Percentiles rank a stretch among this genome's conserved stretches.
Evolutionary conservation across 768 basidiomycete genomes (phyloP).

Genomic region (Rhizopogon roseolus): DNA sequence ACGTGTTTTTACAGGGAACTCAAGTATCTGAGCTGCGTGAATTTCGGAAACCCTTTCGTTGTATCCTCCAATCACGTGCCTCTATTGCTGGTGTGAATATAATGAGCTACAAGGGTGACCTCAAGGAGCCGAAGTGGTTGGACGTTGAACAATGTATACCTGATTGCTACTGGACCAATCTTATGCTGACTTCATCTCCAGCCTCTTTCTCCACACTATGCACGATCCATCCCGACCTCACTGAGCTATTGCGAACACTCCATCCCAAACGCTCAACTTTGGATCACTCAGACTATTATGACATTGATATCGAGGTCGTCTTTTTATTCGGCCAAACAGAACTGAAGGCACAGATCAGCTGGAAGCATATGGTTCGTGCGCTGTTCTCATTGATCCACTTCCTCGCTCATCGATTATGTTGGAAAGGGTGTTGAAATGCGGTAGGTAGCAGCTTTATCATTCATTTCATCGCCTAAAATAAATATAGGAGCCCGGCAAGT

Average conservation of each 20-base stretch:
- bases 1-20: neutral
- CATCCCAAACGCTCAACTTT: neutral
- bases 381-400: neutral
- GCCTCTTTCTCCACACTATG: no score
- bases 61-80: no score
- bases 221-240: neutral
- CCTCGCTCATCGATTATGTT: neutral
- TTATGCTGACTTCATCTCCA: no score
- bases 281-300: conserved; percentile 13
- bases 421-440: conserved; percentile 28
- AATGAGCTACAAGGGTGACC: no score
- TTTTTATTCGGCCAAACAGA: conserved; percentile 34
- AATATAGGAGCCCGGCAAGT: neutral
- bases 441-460: conserved; percentile 5
- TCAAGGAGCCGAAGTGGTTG: no score
- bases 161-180: no score
- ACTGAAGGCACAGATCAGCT: conserved; percentile 34
- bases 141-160: no score
- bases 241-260: neutral
- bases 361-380: conserved; percentile 29
- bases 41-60: neutral
- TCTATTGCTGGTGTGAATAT: no score
- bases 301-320: conserved; percentile 24
- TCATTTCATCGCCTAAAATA: neutral
- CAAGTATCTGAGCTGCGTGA: neutral